Percentiles rank a stretch among this genome's conserved stretches.
Evolutionary conservation across 176 grass and related monocot species (phyloP).

Genomic region (Dactylis glomerata): DNA sequence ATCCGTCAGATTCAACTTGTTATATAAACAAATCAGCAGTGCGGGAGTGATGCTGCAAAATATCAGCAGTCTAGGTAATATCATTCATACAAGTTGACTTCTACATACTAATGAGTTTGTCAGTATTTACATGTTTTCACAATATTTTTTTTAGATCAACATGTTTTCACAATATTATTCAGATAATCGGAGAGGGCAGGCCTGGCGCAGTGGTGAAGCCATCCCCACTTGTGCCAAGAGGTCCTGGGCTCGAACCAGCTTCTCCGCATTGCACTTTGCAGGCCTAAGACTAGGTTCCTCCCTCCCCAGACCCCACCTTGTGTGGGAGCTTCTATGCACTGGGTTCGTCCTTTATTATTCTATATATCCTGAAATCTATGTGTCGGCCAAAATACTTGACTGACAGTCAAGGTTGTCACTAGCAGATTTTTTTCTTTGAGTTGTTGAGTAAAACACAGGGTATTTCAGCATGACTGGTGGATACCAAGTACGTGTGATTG

Average conservation of each 20-base stretch:
- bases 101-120: not conserved
- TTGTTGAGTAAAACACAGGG: slow-evolving; percentile 1
- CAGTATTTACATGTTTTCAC: not conserved
- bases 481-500: not conserved
- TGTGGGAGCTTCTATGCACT: too few relatives aligned
- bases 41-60: not conserved
- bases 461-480: not conserved
- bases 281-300: too few relatives aligned
- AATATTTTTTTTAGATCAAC: too few relatives aligned
- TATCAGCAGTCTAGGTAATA: not conserved
- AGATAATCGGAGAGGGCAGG: not conserved
- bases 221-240: too few relatives aligned
- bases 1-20: not conserved
- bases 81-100: not conserved
- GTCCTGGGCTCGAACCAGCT: too few relatives aligned
- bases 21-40: not conserved
- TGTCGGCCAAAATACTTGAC: not conserved
- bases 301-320: too few relatives aligned
- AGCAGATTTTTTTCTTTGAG: not conserved
- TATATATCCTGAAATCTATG: not conserved
- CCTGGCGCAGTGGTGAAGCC: too few relatives aligned
- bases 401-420: not conserved
- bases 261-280: too few relatives aligned
- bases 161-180: not conserved
- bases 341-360: too few relatives aligned